Conservation (phyloP, 768 basidiomycete genomes). For the Coprinellus micaceus region DNA sequence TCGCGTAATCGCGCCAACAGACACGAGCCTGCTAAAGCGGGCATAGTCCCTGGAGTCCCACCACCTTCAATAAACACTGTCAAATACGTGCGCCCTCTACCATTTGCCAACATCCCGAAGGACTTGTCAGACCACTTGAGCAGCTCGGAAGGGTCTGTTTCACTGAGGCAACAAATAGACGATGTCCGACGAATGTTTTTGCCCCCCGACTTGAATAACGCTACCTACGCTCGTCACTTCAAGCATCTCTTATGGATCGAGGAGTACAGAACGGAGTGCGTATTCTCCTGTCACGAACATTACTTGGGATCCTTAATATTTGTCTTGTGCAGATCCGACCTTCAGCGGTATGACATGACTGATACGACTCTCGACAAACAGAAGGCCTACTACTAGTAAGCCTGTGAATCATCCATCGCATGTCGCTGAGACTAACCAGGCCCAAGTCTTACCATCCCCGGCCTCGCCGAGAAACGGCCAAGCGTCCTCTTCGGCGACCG, state of each 20-base stretch:
- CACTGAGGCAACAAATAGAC: slow-evolving; percentile 24
- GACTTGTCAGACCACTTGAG: slow-evolving; percentile 28
- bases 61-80: slow-evolving; percentile 40
- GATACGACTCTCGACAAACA: slow-evolving; percentile 28
- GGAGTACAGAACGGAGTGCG: slow-evolving; percentile 43
- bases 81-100: slow-evolving; percentile 39
- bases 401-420: neutral
- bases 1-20: slow-evolving; percentile 15
- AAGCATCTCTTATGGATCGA: slow-evolving; percentile 55
- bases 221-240: slow-evolving; percentile 44
- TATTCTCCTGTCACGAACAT: no score
- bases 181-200: slow-evolving; percentile 35
- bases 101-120: slow-evolving; percentile 36
- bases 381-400: slow-evolving; percentile 39
- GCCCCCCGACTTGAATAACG: slow-evolving; percentile 34
- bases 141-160: slow-evolving; percentile 17
- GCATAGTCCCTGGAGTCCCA: slow-evolving; percentile 38
- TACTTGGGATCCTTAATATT: no score
- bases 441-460: slow-evolving; percentile 30
- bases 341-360: slow-evolving; percentile 34
- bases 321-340: slow-evolving; percentile 20
- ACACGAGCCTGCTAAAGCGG: slow-evolving; percentile 28
- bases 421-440: neutral
- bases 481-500: slow-evolving; percentile 56
- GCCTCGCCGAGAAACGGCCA: slow-evolving; percentile 55